phyloP scores from a whole-genome alignment of 495 filamentous ascomycete genomes.

The Opeltia flavorubescens region DNA sequence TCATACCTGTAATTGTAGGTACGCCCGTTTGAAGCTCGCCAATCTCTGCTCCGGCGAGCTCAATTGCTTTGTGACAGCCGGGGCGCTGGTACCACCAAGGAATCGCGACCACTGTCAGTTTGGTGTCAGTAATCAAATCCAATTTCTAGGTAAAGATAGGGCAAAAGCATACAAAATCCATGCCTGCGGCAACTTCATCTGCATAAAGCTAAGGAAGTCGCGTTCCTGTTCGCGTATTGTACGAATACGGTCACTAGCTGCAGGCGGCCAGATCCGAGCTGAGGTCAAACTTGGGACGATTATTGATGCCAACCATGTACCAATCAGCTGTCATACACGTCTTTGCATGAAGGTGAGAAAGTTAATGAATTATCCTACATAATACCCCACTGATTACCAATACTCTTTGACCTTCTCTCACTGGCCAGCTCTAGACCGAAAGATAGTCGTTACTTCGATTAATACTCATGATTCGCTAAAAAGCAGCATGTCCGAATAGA shows the following conservation, averaged over 20 bases:
- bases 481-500: too few relatives aligned
- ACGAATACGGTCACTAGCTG: too few relatives aligned
- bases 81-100: slow-evolving; percentile 63
- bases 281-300: too few relatives aligned
- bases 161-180: slow-evolving; percentile 27
- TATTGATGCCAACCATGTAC: too few relatives aligned
- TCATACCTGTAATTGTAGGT: slow-evolving; percentile 64
- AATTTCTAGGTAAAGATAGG: neutral
- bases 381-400: too few relatives aligned
- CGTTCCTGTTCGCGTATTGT: neutral
- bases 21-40: slow-evolving; percentile 77
- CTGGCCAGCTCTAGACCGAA: too few relatives aligned
- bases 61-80: slow-evolving; percentile 42
- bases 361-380: too few relatives aligned
- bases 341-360: too few relatives aligned
- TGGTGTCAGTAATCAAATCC: slow-evolving; percentile 1
- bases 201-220: neutral
- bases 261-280: too few relatives aligned
- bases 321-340: too few relatives aligned
- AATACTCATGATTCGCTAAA: neutral
- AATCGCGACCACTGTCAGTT: slow-evolving; percentile 66
- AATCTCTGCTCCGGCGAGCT: slow-evolving; percentile 69
- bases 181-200: slow-evolving; percentile 5
- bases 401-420: too few relatives aligned
- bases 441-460: too few relatives aligned